Evolutionary conservation across 1,139 yeast species (phyloP), one percentile per base, ranked within the genome.

Genomic region (Torulaspora pretoriensis): DNA sequence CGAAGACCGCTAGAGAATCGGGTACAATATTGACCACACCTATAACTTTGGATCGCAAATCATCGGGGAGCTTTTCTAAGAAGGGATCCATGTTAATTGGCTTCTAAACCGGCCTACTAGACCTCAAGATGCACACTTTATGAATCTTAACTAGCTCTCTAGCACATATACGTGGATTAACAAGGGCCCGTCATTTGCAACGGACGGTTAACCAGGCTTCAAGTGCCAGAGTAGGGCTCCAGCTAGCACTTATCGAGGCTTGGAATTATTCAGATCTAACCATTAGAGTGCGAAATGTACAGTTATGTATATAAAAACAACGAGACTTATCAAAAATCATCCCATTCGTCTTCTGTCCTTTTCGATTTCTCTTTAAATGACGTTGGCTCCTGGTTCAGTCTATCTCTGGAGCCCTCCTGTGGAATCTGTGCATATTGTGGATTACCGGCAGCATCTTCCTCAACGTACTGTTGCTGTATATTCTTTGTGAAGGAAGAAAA

Each of bases 401-500:
- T 66, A 52, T 64, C 55, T 60, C 77, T 69, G 50, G 79, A 55
- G 55, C 75, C 70, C 68, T 75, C 74, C 67, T 78, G 67, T 63
- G 81, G 63, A 65, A 47, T 27, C 22, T 72, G 64, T 50, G 75
- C 56, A 61, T 70, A 74, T 61, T 80, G 61, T 55, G 47, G 42
- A 13, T 54, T 67, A 51, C 41, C 43, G 14, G 40, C 44, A 17
- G 42, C 38, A 32, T 44, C 41, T 13, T 50, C 48, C 31, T 40
- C 50, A 16, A 43, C 37, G 31, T 60, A 59, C 46, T 61, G 65
- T 14, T 61, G 59, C 45, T 62, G 63, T 43, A 63, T 44, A 45
- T 73, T 78, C 42, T 73, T 67, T 6, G 90, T 82, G 58, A 83
- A 80, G 22, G 71, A 71, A 54, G 76, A 78, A 67, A 82, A 81